Percentiles rank a stretch among this genome's conserved stretches.
These are phyloP conservation scores for Nitzschia putrida DNA, from an alignment of 108 stramenopile species.

Conservation along the genomic window DNA sequence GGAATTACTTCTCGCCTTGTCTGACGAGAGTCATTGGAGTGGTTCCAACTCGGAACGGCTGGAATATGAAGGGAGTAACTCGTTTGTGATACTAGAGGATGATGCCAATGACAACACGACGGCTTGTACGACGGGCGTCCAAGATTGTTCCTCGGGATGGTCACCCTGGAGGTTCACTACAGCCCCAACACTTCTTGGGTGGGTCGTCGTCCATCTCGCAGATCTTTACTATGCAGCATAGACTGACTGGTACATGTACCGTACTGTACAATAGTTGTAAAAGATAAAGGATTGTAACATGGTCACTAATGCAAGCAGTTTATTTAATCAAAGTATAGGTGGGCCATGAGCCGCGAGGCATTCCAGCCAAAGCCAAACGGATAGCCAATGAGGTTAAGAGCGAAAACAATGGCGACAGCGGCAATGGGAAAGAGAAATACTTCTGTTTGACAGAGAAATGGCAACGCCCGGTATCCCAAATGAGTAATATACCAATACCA, in stretches of 20 bases:
- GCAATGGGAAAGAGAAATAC: slow-evolving; percentile 95
- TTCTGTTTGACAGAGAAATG: slow-evolving; percentile 92
- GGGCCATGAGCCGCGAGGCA: slow-evolving; percentile 76
- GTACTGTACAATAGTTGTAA: too few relatives aligned
- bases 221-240: too few relatives aligned
- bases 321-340: slow-evolving; percentile 68
- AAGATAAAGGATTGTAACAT: too few relatives aligned
- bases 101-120: neutral
- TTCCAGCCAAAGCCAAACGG: slow-evolving; percentile 89
- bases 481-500: slow-evolving; percentile 97
- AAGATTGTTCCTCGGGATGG: too few relatives aligned
- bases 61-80: neutral
- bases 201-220: too few relatives aligned
- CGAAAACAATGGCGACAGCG: slow-evolving; percentile 67
- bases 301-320: neutral
- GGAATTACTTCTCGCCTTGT: neutral
- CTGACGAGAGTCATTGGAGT: slow-evolving; percentile 23
- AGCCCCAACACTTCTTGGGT: too few relatives aligned
- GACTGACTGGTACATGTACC: too few relatives aligned
- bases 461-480: slow-evolving; percentile 92
- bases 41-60: slow-evolving; percentile 22
- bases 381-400: slow-evolving; percentile 82
- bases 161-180: too few relatives aligned
- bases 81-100: neutral
- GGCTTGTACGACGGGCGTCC: neutral